Conservation (phyloP, 352 stramenopile species). For the Pythium utonaiense region DNA sequence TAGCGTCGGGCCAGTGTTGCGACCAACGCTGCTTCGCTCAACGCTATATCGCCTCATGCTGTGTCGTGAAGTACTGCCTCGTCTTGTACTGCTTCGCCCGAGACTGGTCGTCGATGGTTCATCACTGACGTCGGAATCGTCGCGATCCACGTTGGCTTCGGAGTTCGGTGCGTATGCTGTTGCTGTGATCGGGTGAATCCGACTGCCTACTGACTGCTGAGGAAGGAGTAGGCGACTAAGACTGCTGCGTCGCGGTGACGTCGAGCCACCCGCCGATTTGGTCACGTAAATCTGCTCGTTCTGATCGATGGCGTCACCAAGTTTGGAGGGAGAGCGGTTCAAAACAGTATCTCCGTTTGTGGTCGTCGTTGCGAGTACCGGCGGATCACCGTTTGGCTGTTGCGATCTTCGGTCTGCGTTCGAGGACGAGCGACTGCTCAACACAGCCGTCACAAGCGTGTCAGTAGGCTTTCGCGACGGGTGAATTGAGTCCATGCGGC, state of each 20-base stretch:
- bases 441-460: slow-evolving; percentile 2
- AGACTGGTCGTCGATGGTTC: neutral
- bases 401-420: neutral
- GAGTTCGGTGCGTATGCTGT: slow-evolving; percentile 8
- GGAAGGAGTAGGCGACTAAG: slow-evolving; percentile 7
- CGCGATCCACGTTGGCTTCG: neutral
- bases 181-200: slow-evolving; percentile 13
- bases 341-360: neutral
- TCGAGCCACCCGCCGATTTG: slow-evolving; percentile 1
- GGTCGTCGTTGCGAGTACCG: neutral
- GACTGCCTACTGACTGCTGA: neutral
- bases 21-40: neutral
- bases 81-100: neutral
- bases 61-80: neutral
- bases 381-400: neutral
- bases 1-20: neutral
- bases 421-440: neutral
- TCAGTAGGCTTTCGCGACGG: neutral
- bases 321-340: neutral
- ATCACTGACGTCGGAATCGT: slow-evolving; percentile 1
- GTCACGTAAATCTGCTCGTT: neutral
- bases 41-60: neutral
- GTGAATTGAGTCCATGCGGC: neutral
- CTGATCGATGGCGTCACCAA: neutral
- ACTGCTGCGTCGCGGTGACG: slow-evolving; percentile 11